Base-by-base conservation (phyloP, 441 rosid genomes). In the Corymbia calophylla region DNA sequence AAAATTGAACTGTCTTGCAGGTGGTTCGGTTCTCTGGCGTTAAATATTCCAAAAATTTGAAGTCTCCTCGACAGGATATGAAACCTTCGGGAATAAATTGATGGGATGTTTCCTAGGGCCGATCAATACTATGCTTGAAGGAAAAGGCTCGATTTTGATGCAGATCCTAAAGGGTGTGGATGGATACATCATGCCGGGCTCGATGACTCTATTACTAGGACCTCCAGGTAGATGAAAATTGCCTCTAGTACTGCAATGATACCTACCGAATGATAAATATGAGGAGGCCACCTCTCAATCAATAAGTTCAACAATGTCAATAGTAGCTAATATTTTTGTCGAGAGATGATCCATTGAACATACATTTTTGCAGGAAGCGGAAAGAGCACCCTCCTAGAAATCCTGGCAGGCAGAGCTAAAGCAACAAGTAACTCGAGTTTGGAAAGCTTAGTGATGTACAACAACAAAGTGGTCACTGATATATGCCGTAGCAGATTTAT, bases 131-230 rank as follows among this genome's bases (percentile, higher is more conserved):
- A 82, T 91, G 53, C n/a, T 90, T 18, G 53, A 11, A 31, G 29
- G 49, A 81, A 91, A 90, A 55, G n/a, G 91, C 58, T 90, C 90
- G 53, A 80, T 86, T 17, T 81, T 89, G 91, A 7, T 90, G 80
- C 90, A 90, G 73, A 81, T 90, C 91, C 87, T 91, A 8, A 70
- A 87, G 87, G 91, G 92, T 15, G 89, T 89, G 25, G 92, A 92
- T 86, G 93, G 93, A 12, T 90, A 90, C 60, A 89, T 92, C 23
- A 92, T 91, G 93, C 91, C 92, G 7, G 92, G 91, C 25, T 92
- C 91, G 84, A 87, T 88, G 90, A 90, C 91, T 31, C 92, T 92
- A 18, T 51, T 90, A 27, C 91, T 92, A 80, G 92, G 93, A 16
- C 91, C 92, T 88, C 93, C 93, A 5, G 91, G 93, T 92, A 86